Base-by-base conservation (phyloP, 2,329 filamentous ascomycete genomes). In the Waltergamsia citrina region DNA sequence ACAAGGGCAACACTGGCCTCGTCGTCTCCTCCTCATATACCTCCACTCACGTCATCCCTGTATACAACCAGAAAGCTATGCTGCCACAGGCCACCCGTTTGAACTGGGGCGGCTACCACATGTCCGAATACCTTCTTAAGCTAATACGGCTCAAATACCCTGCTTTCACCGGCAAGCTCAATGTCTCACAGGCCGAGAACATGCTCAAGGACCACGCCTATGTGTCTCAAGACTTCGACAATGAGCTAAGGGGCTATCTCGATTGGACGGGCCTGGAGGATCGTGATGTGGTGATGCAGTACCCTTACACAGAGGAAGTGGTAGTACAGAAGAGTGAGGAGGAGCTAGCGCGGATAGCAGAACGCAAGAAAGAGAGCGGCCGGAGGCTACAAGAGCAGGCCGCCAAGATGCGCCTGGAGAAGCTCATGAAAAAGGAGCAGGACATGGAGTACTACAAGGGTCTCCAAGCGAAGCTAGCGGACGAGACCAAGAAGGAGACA, bases 381-480 rank as follows among this genome's bases (percentile, higher is more conserved):
- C 72, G 92, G 42, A 72, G 93, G 29, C 54, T 98, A 18, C 92
- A 98, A 56, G 87, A 95, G 49, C 92, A 98, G 57, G 92, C 92
- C 0, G 90, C 90, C 8, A 96, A 94, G 59, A 94, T 95, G 86
- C 81, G 92, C 7, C 65, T 98, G 1, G 92, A 98, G 43, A 94
- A 94, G 49, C 67, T 98, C 30, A 85, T 96, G 54, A 84, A 85
- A 51, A 98, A 98, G 58, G 92, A 98, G 59, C 79, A 94, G 52
- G 88, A 96, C 53, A 64, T 96, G 2, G 88, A 94, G 46, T 95
- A 94, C 57, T 95, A 88, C 66, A 87, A 86, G 52, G 76, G 86
- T 38, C 63, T 98, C 4, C 86, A 93, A 50, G 57, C 65, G 22
- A 77, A 76, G 42, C 66, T 95, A 8, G 71, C 69, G 2, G 77